phyloP scores from a whole-genome alignment of 768 basidiomycete genomes.

The Russula brevipes region DNA sequence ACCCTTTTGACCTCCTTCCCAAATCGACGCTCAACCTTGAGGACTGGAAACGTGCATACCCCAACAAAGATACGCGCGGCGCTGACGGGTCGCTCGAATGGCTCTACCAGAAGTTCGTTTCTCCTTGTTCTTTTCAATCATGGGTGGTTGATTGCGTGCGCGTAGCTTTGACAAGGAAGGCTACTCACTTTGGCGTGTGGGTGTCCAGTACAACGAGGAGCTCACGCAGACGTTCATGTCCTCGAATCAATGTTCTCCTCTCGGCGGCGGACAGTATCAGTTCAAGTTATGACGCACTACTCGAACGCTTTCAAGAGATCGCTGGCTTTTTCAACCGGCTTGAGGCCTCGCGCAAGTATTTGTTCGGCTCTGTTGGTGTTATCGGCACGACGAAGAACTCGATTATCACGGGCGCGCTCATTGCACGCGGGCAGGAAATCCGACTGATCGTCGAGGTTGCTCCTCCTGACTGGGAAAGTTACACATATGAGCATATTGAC shows the following conservation, averaged over 20 bases:
- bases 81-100: slow-evolving; percentile 83
- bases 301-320: slow-evolving; percentile 39
- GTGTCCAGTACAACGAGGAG: slow-evolving; percentile 96
- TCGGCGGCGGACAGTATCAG: too few relatives aligned
- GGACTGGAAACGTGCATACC: slow-evolving; percentile 97
- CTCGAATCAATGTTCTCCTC: slow-evolving; percentile 49
- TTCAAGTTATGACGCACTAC: too few relatives aligned
- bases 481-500: slow-evolving; percentile 74
- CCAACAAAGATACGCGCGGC: slow-evolving; percentile 92
- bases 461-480: slow-evolving; percentile 92
- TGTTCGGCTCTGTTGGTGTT: slow-evolving; percentile 86
- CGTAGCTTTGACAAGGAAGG: slow-evolving; percentile 80
- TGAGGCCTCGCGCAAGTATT: slow-evolving; percentile 82
- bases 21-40: slow-evolving; percentile 85
- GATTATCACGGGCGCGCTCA: slow-evolving; percentile 74
- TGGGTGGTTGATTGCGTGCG: slow-evolving; percentile 7
- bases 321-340: slow-evolving; percentile 97
- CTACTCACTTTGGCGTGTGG: slow-evolving; percentile 86
- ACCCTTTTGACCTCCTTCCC: slow-evolving; percentile 88
- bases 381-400: slow-evolving; percentile 76
- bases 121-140: neutral
- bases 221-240: slow-evolving; percentile 93
- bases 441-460: slow-evolving; percentile 69
- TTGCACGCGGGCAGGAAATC: slow-evolving; percentile 75
- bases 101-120: slow-evolving; percentile 88